phyloP scores from a whole-genome alignment of 2,329 filamentous ascomycete species.

The Penicillium sp. region DNA sequence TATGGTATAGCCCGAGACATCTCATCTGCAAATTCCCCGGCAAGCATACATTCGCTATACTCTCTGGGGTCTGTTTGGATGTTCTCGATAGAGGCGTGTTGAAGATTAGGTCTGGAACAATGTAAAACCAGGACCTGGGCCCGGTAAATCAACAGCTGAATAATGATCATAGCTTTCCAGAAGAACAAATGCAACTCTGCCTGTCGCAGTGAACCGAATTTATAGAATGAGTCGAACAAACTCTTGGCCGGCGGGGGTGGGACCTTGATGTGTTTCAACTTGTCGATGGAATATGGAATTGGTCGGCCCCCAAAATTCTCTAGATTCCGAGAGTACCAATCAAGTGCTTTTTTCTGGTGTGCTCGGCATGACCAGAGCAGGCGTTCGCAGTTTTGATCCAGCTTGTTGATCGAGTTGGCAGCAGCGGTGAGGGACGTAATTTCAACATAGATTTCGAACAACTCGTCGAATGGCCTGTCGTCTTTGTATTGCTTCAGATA shows the following conservation, averaged over 20 bases:
- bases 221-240: neutral
- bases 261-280: neutral
- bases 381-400: neutral
- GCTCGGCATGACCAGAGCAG: neutral
- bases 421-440: slow-evolving; percentile 2
- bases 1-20: slow-evolving; percentile 1
- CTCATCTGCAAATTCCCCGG: neutral
- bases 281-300: neutral
- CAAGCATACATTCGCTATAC: slow-evolving; percentile 1
- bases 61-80: neutral
- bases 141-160: neutral
- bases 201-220: neutral
- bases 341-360: neutral
- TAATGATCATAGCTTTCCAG: slow-evolving; percentile 3
- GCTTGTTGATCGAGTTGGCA: neutral
- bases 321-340: neutral
- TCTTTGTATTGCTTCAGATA: neutral
- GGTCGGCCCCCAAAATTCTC: neutral
- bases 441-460: slow-evolving; percentile 5
- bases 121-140: neutral
- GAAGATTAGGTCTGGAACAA: neutral
- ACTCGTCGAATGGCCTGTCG: neutral
- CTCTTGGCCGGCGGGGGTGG: neutral
- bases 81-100: neutral
- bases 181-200: slow-evolving; percentile 5